Percentiles rank a stretch among this genome's conserved stretches.
phyloP scores from a whole-genome alignment of 352 stramenopile genomes.

The Pythium phragmitis region DNA sequence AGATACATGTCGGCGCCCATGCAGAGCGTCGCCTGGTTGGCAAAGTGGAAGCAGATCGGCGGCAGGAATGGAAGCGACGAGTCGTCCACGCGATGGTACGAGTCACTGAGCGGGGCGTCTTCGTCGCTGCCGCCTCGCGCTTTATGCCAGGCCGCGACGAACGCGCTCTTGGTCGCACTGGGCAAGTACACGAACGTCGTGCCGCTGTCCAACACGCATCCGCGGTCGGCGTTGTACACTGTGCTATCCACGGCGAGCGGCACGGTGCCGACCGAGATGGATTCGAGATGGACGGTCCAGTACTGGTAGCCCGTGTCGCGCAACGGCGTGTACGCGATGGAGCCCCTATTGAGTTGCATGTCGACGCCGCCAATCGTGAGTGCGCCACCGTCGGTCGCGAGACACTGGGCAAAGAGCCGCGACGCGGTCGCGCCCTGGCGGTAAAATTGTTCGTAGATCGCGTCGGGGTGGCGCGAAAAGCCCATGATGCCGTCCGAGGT shows the following conservation, averaged over 20 bases:
- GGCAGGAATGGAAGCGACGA: conserved; percentile 38
- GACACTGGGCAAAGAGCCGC: conserved; percentile 94
- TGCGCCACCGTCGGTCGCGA: conserved; percentile 81
- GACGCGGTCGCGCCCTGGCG: conserved; percentile 70
- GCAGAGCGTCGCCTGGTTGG: conserved; percentile 57
- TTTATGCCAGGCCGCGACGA: conserved; percentile 47
- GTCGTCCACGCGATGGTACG: conserved; percentile 36
- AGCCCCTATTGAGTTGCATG: conserved; percentile 53
- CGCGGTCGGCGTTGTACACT: conserved; percentile 62
- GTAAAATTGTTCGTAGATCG: conserved; percentile 92
- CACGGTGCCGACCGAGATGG: conserved; percentile 39
- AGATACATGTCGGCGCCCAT: conserved; percentile 56
- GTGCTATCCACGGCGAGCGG: conserved; percentile 34
- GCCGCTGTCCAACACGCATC: conserved; percentile 77
- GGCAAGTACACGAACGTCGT: conserved; percentile 83
- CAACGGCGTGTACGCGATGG: conserved; percentile 88
- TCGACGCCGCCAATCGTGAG: conserved; percentile 93
- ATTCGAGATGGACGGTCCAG: conserved; percentile 69
- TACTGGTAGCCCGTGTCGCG: conserved; percentile 74
- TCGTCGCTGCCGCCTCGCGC: conserved; percentile 43
- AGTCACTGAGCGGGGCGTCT: conserved; percentile 43
- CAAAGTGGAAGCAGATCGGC: conserved; percentile 67
- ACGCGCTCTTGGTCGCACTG: conserved; percentile 30
- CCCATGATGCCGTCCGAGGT: conserved; percentile 97
- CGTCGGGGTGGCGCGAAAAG: conserved; percentile 89